These are phyloP conservation scores for Candida anglica DNA, from an alignment of 805 yeast genomes.

Conservation along the genomic window DNA sequence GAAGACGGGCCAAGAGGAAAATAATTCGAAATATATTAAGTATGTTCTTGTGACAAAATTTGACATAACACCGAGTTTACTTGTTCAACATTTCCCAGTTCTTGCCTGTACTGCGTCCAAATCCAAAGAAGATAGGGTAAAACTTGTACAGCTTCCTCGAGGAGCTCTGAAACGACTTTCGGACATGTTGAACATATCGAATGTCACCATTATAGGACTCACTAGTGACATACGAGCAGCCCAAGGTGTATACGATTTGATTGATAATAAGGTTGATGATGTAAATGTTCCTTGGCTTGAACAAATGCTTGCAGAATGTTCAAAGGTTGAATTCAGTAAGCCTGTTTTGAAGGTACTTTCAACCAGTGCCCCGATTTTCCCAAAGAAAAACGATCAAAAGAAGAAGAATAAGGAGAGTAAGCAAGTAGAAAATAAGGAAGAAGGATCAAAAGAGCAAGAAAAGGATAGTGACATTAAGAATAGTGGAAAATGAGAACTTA, in stretches of 20 bases:
- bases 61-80: slow-evolving; percentile 48
- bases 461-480: not conserved
- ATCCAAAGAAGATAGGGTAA: slow-evolving; percentile 32
- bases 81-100: slow-evolving; percentile 57
- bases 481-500: too few species aligned
- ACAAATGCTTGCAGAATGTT: slow-evolving; percentile 17
- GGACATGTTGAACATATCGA: slow-evolving; percentile 19
- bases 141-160: slow-evolving; percentile 58
- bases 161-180: slow-evolving; percentile 32
- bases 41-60: slow-evolving; percentile 58
- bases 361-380: slow-evolving; percentile 43
- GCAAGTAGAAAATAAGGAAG: slow-evolving; percentile 1
- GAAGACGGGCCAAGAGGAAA: slow-evolving; percentile 1
- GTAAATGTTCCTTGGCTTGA: slow-evolving; percentile 46
- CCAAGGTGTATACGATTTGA: slow-evolving; percentile 20
- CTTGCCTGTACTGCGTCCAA: slow-evolving; percentile 44
- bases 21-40: slow-evolving; percentile 14
- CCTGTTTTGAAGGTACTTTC: slow-evolving; percentile 40
- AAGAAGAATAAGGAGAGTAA: slow-evolving; percentile 8
- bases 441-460: not conserved
- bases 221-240: slow-evolving; percentile 23
- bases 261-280: slow-evolving; percentile 27
- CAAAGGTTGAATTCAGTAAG: slow-evolving; percentile 14
- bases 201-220: slow-evolving; percentile 32
- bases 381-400: slow-evolving; percentile 18